Percentiles rank a stretch among this genome's conserved stretches.
phyloP scores from a whole-genome alignment of 2,329 filamentous ascomycete species.

The Acephala macrosclerotiorum region DNA sequence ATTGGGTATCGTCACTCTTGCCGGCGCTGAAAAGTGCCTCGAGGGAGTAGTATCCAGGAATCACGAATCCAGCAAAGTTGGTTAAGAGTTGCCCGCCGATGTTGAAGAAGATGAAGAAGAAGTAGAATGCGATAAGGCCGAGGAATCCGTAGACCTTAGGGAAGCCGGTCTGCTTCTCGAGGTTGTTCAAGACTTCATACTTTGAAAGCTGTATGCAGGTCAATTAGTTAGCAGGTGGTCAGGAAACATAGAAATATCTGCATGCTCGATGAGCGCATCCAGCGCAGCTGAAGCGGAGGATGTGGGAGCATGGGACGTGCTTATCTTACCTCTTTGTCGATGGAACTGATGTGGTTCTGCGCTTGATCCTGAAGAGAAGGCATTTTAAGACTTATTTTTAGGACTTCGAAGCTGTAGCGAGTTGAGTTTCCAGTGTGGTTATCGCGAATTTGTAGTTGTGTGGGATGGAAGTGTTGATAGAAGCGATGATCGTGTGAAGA shows the following conservation, averaged over 20 bases:
- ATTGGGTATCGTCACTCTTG: conserved; percentile 84
- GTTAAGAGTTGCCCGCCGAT: conserved; percentile 87
- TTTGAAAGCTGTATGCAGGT: conserved; percentile 72
- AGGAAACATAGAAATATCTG: not conserved
- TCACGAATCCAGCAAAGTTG: conserved; percentile 83
- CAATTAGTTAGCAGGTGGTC: conserved; percentile 18
- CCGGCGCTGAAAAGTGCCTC: conserved; percentile 74
- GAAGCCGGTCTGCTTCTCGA: conserved; percentile 83
- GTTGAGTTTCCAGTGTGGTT: not conserved
- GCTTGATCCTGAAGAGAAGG: conserved; percentile 81
- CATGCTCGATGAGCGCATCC: conserved; percentile 8
- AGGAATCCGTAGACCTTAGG: conserved; percentile 87
- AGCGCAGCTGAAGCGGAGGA: not conserved
- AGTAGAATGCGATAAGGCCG: conserved; percentile 79
- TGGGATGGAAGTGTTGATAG: not conserved
- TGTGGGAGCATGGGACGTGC: conserved; percentile 20
- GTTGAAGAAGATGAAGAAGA: conserved; percentile 93
- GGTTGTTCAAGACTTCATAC: conserved; percentile 82
- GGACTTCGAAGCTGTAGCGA: not conserved
- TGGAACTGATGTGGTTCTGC: conserved; percentile 77
- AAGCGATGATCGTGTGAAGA: not conserved
- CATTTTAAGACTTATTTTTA: conserved; percentile 57
- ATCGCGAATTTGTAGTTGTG: not conserved
- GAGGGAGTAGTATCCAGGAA: conserved; percentile 86
- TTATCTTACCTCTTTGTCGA: conserved; percentile 84